Evolutionary conservation across 2,329 filamentous ascomycete genomes (phyloP).

Genomic region (Cladosporium sphaerospermum): DNA sequence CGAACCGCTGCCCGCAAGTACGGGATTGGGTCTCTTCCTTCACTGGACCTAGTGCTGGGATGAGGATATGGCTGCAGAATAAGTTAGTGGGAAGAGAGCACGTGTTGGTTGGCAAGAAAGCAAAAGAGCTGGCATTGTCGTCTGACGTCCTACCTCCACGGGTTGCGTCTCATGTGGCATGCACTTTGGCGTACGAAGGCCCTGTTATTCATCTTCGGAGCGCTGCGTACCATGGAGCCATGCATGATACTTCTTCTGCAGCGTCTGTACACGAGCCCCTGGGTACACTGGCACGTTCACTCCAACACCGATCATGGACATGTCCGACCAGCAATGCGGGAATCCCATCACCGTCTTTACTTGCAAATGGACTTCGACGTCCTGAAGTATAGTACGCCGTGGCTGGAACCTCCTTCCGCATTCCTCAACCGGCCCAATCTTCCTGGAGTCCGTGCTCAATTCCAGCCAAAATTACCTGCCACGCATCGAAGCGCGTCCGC

Average conservation of each 20-base stretch:
- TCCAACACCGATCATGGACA: too few relatives aligned
- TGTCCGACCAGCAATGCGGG: too few relatives aligned
- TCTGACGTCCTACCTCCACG: neutral
- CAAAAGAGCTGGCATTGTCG: neutral
- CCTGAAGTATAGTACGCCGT: conserved; percentile 6
- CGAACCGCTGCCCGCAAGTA: too few relatives aligned
- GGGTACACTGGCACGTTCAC: too few relatives aligned
- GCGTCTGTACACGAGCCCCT: too few relatives aligned
- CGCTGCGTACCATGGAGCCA: too few relatives aligned
- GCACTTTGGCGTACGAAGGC: neutral
- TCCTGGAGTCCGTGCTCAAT: conserved; percentile 14
- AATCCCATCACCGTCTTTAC: neutral
- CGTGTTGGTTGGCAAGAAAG: neutral
- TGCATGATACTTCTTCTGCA: too few relatives aligned
- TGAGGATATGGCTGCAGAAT: neutral
- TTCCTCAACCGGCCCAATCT: conserved; percentile 12
- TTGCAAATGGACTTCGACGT: neutral
- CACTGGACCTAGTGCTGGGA: neutral
- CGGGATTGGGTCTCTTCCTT: neutral
- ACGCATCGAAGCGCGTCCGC: conserved; percentile 17
- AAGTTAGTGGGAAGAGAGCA: neutral
- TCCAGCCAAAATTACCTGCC: conserved; percentile 19
- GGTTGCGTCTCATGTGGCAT: neutral
- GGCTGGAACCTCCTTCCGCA: conserved; percentile 10
- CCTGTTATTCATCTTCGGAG: too few relatives aligned